Evolutionary conservation across 345 rosid species (phyloP), one percentile per base, ranked within the genome.

Genomic region (Eucalyptus decipiens): DNA sequence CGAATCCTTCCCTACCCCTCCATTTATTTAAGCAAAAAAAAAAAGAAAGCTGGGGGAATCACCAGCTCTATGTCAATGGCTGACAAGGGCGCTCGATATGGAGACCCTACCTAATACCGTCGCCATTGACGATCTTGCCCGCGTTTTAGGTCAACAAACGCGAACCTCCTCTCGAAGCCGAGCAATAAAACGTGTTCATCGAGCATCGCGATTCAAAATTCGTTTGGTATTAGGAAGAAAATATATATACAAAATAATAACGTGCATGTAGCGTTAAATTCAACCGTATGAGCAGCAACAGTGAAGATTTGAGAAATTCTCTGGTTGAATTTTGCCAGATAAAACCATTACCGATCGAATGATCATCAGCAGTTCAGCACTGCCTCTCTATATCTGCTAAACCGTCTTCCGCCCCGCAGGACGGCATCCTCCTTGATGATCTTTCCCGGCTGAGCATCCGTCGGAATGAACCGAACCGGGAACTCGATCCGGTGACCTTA

Each of bases 361-460:
- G 47, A 40, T 40, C 85, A 11, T 76, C 85, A 34, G 6, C 80
- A 93, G 86, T 87, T 69, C 80, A 76, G 9, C 85, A 93, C 87
- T 88, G 94, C 60, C 96, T 92, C 89, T 93, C 96, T 51, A 92
- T 50, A 90, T 96, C 96, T 43, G 80, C 67, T 11, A 69, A 81
- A 88, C 88, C 90, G 40, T 90, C 91, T 60, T 93, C 94, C n/a
- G 90, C 91, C 18, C 45, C 40, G 34, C 48, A 86, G 4, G 88
- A 89, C 76, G 88, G 93, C 86, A 91, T 89, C 89, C 93, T 91
- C 58, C 92, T 92, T 15, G 92, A 93, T 15, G 96, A 94, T 92
- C 93, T 93, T 37, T 94, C 94, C 81, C 92, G 37, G 34, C 86
- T 89, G 40, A 93, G 90, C 51, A 94, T 91, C 89, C 92, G 91